These are phyloP conservation scores for Aspergillus sp. DNA, from an alignment of 2,329 filamentous ascomycete genomes.

Conservation along the genomic window DNA sequence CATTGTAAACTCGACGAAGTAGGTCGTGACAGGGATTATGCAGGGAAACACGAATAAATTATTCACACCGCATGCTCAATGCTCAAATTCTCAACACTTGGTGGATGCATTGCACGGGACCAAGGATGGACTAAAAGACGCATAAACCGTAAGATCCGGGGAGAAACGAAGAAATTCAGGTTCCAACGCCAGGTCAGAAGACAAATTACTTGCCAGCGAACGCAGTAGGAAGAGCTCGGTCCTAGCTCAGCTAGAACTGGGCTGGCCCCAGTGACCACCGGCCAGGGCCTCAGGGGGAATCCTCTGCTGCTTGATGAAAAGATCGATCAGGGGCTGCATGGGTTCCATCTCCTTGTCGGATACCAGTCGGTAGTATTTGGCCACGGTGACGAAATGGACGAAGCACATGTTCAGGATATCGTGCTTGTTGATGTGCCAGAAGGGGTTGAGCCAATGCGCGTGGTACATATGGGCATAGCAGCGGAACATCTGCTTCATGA, in stretches of 20 bases:
- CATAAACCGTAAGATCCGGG: neutral
- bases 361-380: constrained; percentile 77
- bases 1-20: constrained; percentile 1
- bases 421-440: constrained; percentile 71
- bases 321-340: constrained; percentile 89
- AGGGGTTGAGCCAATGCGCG: constrained; percentile 83
- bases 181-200: constrained; percentile 36
- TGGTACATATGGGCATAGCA: constrained; percentile 98
- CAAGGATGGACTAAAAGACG: constrained; percentile 1
- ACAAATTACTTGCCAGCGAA: constrained; percentile 21
- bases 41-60: constrained; percentile 17
- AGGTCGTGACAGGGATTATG: constrained; percentile 11
- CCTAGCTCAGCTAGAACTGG: constrained; percentile 29
- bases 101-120: constrained; percentile 15
- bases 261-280: constrained; percentile 43
- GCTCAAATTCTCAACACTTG: constrained; percentile 26
- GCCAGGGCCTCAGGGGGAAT: constrained; percentile 66
- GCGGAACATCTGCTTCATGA: constrained; percentile 97
- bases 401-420: constrained; percentile 83
- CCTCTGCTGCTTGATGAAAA: constrained; percentile 86
- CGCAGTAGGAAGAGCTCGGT: constrained; percentile 2
- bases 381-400: constrained; percentile 77
- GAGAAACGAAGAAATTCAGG: constrained; percentile 20
- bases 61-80: constrained; percentile 37
- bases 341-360: constrained; percentile 89